Percentiles rank a stretch among this genome's conserved stretches.
Conservation (phyloP, 768 basidiomycete species). For the Pisolithus marmoratus region DNA sequence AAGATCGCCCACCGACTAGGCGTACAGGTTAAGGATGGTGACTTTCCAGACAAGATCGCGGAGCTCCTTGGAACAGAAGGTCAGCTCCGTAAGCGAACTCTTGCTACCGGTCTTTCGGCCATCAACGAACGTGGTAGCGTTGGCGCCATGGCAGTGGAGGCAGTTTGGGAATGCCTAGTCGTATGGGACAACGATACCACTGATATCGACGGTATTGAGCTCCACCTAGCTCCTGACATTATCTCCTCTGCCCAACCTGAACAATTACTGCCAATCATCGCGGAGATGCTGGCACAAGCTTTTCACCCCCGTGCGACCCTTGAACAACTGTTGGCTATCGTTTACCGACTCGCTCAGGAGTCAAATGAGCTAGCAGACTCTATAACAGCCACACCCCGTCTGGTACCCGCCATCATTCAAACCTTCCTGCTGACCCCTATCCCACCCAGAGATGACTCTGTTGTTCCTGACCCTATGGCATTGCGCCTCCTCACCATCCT, state of each 20-base stretch:
- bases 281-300: conserved; percentile 33
- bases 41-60: not conserved
- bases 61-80: conserved; percentile 28
- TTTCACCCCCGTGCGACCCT: conserved; percentile 45
- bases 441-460: conserved; percentile 29
- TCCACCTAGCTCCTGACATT: conserved; percentile 12
- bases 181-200: conserved; percentile 44
- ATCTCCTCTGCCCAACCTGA: conserved; percentile 5
- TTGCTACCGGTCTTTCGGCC: conserved; percentile 64
- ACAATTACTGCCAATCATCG: conserved; percentile 48
- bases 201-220: conserved; percentile 42
- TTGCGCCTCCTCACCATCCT: conserved; percentile 54
- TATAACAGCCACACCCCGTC: conserved; percentile 46
- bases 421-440: conserved; percentile 54
- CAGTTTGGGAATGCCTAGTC: conserved; percentile 69
- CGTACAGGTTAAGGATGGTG: conserved; percentile 7
- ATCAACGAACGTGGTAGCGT: conserved; percentile 60
- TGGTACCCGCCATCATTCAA: conserved; percentile 48
- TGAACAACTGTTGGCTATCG: conserved; percentile 49
- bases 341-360: conserved; percentile 58
- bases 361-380: conserved; percentile 46
- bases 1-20: conserved; percentile 42
- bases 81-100: conserved; percentile 52
- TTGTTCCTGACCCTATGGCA: conserved; percentile 40
- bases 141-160: conserved; percentile 61